phyloP scores from a whole-genome alignment of 306 rosid species.

The Rubus idaeus region DNA sequence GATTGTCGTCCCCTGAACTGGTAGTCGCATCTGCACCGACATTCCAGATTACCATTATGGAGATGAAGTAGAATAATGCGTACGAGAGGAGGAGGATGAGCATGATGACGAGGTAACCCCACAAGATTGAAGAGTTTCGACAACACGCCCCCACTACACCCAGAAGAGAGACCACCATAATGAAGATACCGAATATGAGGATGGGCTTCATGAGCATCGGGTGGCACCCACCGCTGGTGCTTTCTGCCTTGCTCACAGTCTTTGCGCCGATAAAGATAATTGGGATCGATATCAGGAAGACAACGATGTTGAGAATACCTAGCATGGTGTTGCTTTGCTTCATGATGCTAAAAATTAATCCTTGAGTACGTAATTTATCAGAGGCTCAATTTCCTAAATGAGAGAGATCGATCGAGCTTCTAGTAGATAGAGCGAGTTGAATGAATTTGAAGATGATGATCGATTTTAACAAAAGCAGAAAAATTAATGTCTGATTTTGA shows the following conservation, averaged over 20 bases:
- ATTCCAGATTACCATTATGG: slow-evolving; percentile 50
- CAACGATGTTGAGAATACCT: slow-evolving; percentile 56
- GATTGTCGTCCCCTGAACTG: slow-evolving; percentile 50
- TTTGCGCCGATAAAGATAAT: slow-evolving; percentile 46
- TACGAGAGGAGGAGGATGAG: slow-evolving; percentile 55
- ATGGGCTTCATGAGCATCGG: slow-evolving; percentile 51
- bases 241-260: slow-evolving; percentile 42
- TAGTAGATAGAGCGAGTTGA: not conserved
- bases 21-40: slow-evolving; percentile 49
- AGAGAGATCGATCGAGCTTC: not conserved
- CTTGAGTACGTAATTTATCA: not conserved
- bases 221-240: slow-evolving; percentile 40
- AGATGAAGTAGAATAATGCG: slow-evolving; percentile 50
- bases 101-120: slow-evolving; percentile 67
- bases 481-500: not conserved
- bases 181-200: slow-evolving; percentile 51
- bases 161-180: slow-evolving; percentile 48
- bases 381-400: not conserved
- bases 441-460: not conserved
- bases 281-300: slow-evolving; percentile 64
- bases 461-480: not conserved
- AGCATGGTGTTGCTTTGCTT: slow-evolving; percentile 48
- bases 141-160: slow-evolving; percentile 75
- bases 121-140: slow-evolving; percentile 54
- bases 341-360: not conserved